Percentiles rank a stretch among this genome's conserved stretches.
These are phyloP conservation scores for Knoxdaviesia proteae DNA, from an alignment of 2,329 filamentous ascomycete genomes.

Conservation along the genomic window DNA sequence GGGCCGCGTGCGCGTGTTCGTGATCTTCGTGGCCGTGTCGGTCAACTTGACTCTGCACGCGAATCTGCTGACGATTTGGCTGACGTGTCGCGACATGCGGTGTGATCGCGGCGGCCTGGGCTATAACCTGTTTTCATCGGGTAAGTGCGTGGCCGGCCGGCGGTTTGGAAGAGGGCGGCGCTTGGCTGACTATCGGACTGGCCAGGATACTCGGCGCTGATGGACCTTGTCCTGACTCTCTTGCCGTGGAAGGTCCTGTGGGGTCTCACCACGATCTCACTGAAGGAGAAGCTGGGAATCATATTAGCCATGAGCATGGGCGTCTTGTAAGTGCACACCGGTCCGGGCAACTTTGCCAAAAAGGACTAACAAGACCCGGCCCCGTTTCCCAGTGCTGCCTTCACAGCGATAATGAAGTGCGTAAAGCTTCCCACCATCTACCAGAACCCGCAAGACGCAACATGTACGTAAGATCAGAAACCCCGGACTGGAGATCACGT, in stretches of 20 bases:
- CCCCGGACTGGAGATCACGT: too few species aligned
- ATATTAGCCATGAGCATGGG: constrained; percentile 10
- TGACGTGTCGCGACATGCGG: too few species aligned
- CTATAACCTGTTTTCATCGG: constrained; percentile 7
- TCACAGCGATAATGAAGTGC: too few species aligned
- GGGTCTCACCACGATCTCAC: constrained; percentile 10
- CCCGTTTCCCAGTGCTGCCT: too few species aligned
- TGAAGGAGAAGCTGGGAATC: constrained; percentile 10
- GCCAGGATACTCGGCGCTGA: constrained; percentile 5
- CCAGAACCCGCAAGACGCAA: too few species aligned
- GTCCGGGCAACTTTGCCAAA: too few species aligned
- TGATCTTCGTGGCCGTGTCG: not conserved
- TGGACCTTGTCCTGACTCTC: constrained; percentile 7
- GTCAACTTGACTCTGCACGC: not conserved
- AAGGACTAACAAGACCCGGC: too few species aligned
- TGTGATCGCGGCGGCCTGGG: not conserved
- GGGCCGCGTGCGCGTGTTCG: constrained; percentile 3
- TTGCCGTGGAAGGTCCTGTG: constrained; percentile 10
- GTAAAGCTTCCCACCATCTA: too few species aligned
- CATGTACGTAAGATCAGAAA: too few species aligned
- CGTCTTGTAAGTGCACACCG: constrained; percentile 7
- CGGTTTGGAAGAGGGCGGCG: too few species aligned
- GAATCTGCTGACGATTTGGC: too few species aligned
- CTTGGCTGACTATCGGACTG: not conserved
- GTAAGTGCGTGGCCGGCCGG: not conserved